Conservation (phyloP, 495 filamentous ascomycete species). For the Podospora bellae-mahoneyi region DNA sequence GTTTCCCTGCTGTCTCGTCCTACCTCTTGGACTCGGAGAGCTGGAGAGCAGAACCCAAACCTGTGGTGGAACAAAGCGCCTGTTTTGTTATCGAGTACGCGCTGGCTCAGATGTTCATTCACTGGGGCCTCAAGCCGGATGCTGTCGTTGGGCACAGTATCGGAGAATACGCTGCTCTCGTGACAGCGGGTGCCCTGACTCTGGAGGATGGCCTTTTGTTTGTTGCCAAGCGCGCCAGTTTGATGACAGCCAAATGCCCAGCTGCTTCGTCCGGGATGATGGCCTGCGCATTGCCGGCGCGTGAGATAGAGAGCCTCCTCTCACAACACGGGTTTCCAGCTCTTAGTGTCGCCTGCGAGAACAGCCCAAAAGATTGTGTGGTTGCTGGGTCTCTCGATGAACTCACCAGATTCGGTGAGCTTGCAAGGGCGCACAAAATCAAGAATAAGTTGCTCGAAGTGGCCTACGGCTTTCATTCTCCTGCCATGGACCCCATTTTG, state of each 20-base stretch:
- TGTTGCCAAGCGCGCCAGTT: background rate
- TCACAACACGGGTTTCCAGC: background rate
- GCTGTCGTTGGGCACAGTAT: background rate
- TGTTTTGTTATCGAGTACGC: conserved; percentile 3
- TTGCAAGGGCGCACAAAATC: background rate
- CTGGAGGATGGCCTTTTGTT: background rate
- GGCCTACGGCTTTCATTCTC: background rate
- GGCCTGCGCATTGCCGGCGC: background rate
- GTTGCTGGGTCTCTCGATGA: background rate
- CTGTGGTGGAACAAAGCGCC: background rate
- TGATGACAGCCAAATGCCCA: background rate
- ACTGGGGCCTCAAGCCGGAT: background rate
- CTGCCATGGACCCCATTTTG: background rate
- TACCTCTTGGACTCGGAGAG: background rate
- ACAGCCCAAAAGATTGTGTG: background rate
- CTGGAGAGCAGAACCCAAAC: background rate
- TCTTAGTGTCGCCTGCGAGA: background rate
- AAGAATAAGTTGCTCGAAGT: background rate
- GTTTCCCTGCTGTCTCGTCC: background rate
- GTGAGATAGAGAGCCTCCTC: background rate
- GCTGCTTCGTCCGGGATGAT: background rate
- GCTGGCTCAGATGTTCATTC: background rate
- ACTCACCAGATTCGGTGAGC: background rate
- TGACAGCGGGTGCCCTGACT: background rate
- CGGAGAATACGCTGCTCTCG: background rate